Percentiles rank a stretch among this genome's conserved stretches.
phyloP scores from a whole-genome alignment of 306 rosid genomes.

The Coriaria nepalensis region DNA sequence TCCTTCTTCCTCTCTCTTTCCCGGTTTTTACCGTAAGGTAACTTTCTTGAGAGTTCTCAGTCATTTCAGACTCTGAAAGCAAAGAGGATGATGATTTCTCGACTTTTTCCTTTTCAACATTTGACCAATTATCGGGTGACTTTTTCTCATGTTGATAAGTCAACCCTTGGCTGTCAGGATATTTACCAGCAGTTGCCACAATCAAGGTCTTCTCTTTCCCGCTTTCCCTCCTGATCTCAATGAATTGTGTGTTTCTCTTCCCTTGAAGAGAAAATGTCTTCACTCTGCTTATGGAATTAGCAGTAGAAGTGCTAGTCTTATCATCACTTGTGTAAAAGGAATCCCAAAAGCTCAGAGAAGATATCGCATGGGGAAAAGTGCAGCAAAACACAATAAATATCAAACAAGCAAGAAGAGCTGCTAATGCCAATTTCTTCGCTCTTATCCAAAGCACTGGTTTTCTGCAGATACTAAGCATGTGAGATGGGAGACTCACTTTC shows the following conservation, averaged over 20 bases:
- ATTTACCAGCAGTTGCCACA: slow-evolving; percentile 21
- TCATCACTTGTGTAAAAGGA: slow-evolving; percentile 22
- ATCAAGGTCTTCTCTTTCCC: slow-evolving; percentile 7
- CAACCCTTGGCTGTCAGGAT: slow-evolving; percentile 20
- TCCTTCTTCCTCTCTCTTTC: slow-evolving; percentile 56
- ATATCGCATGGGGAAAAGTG: slow-evolving; percentile 28
- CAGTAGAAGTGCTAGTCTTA: slow-evolving; percentile 21
- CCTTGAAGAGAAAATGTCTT: slow-evolving; percentile 18
- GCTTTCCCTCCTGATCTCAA: slow-evolving; percentile 18
- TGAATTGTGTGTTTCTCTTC: slow-evolving; percentile 30
- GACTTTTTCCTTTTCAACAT: slow-evolving; percentile 25
- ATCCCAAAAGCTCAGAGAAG: slow-evolving; percentile 26
- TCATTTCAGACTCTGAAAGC: slow-evolving; percentile 16
- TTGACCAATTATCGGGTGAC: slow-evolving; percentile 16
- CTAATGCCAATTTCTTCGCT: slow-evolving; percentile 39
- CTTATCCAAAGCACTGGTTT: slow-evolving; percentile 55
- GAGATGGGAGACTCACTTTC: slow-evolving; percentile 57
- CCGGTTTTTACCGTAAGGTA: slow-evolving; percentile 56
- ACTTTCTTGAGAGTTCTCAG: slow-evolving; percentile 25
- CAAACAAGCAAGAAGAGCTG: slow-evolving; percentile 28
- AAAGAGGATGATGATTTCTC: slow-evolving; percentile 24
- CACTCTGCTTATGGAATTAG: slow-evolving; percentile 13
- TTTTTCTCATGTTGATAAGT: slow-evolving; percentile 17
- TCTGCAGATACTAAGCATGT: slow-evolving; percentile 56
- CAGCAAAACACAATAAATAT: slow-evolving; percentile 34